phyloP scores from a whole-genome alignment of 2,329 filamentous ascomycete genomes.

The Ceratocystis eucalypticola region DNA sequence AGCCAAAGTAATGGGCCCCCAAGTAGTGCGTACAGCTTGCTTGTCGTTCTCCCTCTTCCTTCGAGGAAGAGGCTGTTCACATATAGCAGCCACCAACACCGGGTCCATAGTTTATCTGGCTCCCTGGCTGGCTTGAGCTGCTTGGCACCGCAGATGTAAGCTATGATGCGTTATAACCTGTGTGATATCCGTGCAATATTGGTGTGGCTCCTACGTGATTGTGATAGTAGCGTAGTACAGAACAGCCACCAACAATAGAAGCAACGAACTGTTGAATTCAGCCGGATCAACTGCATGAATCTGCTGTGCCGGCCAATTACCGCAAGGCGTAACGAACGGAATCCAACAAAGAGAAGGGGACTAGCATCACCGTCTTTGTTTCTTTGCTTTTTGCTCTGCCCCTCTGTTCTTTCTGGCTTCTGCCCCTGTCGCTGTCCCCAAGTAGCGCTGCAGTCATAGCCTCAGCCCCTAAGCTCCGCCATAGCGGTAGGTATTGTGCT shows the following conservation, averaged over 20 bases:
- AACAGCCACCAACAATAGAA: background rate
- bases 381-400: too few relatives aligned
- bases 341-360: too few relatives aligned
- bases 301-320: background rate
- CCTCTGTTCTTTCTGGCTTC: too few relatives aligned
- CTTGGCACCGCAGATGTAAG: background rate
- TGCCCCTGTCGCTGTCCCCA: too few relatives aligned
- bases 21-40: background rate
- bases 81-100: too few relatives aligned
- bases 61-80: too few relatives aligned
- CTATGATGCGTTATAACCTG: too few relatives aligned
- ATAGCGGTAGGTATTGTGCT: background rate
- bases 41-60: background rate
- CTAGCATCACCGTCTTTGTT: too few relatives aligned
- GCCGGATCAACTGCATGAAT: background rate
- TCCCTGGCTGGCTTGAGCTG: background rate
- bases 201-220: too few relatives aligned
- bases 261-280: background rate
- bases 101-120: background rate
- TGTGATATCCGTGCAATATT: too few relatives aligned
- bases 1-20: too few relatives aligned
- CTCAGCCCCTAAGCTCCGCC: background rate
- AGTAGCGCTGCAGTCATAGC: background rate
- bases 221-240: slow-evolving; percentile 3
- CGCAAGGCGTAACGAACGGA: background rate